A percentile compares a stretch with the other conserved stretches of the same genome.
Evolutionary conservation across 164 flowering plant genomes (phyloP).

Genomic region (Hamamelis virginiana): DNA sequence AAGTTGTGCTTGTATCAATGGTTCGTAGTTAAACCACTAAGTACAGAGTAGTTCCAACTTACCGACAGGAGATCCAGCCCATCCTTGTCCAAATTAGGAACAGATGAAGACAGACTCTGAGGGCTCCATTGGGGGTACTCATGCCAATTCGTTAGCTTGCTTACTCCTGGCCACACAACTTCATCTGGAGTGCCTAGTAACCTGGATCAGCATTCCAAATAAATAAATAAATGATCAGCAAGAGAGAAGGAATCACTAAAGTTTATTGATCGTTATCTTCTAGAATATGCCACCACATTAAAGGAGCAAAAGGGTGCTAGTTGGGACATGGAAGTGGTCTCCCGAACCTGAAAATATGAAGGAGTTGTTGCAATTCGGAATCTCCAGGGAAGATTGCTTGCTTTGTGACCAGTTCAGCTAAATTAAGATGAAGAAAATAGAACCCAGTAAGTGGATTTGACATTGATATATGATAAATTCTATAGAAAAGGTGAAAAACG

Average conservation of each 20-base stretch:
- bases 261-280: too few species aligned
- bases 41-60: slow-evolving; percentile 16
- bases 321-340: neutral
- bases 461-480: too few species aligned
- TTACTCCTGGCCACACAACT: slow-evolving; percentile 83
- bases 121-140: slow-evolving; percentile 90
- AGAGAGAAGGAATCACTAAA: neutral
- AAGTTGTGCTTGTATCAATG: too few species aligned
- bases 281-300: too few species aligned
- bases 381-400: slow-evolving; percentile 87
- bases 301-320: neutral
- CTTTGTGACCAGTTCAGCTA: slow-evolving; percentile 83
- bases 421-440: neutral
- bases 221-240: neutral
- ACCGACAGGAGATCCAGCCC: slow-evolving; percentile 74
- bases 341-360: slow-evolving; percentile 80
- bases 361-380: slow-evolving; percentile 90
- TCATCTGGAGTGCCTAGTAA: slow-evolving; percentile 89
- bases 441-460: neutral
- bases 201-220: slow-evolving; percentile 30
- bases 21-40: neutral
- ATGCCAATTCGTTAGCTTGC: slow-evolving; percentile 80
- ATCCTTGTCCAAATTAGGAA: slow-evolving; percentile 57
- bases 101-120: slow-evolving; percentile 52
- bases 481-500: neutral